Conservation (phyloP, 495 filamentous ascomycete genomes). For the Hypoxylon lienhwacheense region DNA sequence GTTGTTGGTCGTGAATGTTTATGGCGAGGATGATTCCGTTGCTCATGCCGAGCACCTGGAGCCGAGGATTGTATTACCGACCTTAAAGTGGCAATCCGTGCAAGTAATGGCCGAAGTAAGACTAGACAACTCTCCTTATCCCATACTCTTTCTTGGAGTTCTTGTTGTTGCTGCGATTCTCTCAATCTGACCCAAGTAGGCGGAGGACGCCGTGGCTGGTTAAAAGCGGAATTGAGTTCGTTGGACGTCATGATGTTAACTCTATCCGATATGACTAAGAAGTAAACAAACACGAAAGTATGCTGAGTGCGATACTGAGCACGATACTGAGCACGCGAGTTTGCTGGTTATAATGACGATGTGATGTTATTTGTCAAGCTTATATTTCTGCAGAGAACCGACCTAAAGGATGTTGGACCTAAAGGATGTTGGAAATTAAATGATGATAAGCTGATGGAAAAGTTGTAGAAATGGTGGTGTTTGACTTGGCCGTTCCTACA, state of each 20-base stretch:
- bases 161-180: constrained; percentile 38
- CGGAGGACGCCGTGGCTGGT: constrained; percentile 17
- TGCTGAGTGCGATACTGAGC: constrained; percentile 5
- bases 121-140: constrained; percentile 59
- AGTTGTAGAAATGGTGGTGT: too few species aligned
- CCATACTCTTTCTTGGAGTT: too few species aligned
- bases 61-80: too few species aligned
- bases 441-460: too few species aligned
- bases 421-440: too few species aligned
- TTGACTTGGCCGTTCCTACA: too few species aligned
- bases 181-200: constrained; percentile 14
- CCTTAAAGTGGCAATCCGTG: constrained; percentile 55
- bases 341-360: constrained; percentile 2
- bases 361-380: constrained; percentile 8
- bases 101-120: constrained; percentile 57
- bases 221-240: constrained; percentile 17
- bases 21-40: too few species aligned
- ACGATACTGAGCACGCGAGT: constrained; percentile 3
- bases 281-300: too few species aligned
- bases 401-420: too few species aligned
- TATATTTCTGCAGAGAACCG: too few species aligned
- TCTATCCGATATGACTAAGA: constrained; percentile 6
- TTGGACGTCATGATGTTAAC: constrained; percentile 14
- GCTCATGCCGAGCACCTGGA: constrained; percentile 4
- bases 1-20: too few species aligned